Evolutionary conservation across 352 stramenopile genomes (phyloP).

Genomic region (Globisporangium canariense): DNA sequence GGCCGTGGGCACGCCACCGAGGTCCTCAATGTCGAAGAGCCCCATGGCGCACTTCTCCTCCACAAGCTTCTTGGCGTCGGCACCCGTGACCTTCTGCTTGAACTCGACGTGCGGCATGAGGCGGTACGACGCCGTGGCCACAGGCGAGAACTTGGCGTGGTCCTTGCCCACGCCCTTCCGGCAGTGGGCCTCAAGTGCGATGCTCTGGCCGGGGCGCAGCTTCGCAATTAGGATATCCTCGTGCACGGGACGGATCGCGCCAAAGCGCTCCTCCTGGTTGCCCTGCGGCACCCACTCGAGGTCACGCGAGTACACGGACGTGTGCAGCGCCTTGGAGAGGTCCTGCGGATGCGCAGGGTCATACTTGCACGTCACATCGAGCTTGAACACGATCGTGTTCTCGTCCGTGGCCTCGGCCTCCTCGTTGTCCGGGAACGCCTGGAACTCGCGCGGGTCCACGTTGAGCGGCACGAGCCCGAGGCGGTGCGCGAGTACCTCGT

Average conservation of each 20-base stretch:
- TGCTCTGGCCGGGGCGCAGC: conserved; percentile 94
- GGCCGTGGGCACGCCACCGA: conserved; percentile 64
- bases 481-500: conserved; percentile 91
- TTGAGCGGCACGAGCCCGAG: conserved; percentile 84
- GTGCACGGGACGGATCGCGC: conserved; percentile 81
- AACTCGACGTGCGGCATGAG: conserved; percentile 87
- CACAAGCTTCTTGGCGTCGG: conserved; percentile 55
- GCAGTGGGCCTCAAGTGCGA: conserved; percentile 94
- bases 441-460: conserved; percentile 83
- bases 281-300: conserved; percentile 97
- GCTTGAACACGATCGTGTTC: conserved; percentile 96
- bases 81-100: conserved; percentile 55
- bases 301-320: conserved; percentile 89
- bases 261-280: conserved; percentile 91
- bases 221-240: conserved; percentile 98
- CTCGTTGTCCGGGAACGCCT: conserved; percentile 83
- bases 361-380: conserved; percentile 89
- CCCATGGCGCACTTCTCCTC: conserved; percentile 73
- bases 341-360: conserved; percentile 63
- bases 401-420: conserved; percentile 91
- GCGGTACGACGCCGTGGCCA: conserved; percentile 95
- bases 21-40: conserved; percentile 92
- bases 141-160: conserved; percentile 97
- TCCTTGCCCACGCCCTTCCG: conserved; percentile 95
- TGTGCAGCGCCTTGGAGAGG: conserved; percentile 15